Evolutionary conservation across 352 stramenopile species (phyloP).

Genomic region (Phytophthora lateralis): DNA sequence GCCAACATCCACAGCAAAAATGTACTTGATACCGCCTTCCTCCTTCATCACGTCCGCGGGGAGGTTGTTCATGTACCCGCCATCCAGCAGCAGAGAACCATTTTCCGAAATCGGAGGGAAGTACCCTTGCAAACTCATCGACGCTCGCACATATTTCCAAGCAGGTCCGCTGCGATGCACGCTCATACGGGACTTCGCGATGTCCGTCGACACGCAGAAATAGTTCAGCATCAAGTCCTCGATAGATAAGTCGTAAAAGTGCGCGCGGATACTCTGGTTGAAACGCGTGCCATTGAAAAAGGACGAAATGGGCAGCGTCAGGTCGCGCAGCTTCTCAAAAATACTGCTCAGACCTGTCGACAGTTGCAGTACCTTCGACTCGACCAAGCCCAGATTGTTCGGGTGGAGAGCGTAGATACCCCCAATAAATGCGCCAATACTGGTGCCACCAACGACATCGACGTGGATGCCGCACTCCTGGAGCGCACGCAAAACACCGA

Average conservation of each 20-base stretch:
- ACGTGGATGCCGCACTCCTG: constrained; percentile 93
- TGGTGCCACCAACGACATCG: constrained; percentile 94
- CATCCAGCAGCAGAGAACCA: constrained; percentile 88
- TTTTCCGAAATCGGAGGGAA: constrained; percentile 90
- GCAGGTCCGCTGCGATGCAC: constrained; percentile 85
- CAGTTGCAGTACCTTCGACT: constrained; percentile 59
- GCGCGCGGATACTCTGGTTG: constrained; percentile 71
- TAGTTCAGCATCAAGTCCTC: constrained; percentile 94
- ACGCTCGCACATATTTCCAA: constrained; percentile 92
- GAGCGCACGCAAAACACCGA: constrained; percentile 93
- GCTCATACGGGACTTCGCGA: constrained; percentile 88
- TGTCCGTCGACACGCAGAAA: constrained; percentile 93
- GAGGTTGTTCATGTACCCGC: constrained; percentile 95
- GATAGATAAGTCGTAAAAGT: constrained; percentile 82
- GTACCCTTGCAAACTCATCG: constrained; percentile 93
- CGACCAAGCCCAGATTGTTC: constrained; percentile 65
- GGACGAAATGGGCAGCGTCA: constrained; percentile 89
- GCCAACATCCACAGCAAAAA: constrained; percentile 91
- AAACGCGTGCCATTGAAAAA: constrained; percentile 91
- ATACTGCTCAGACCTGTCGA: constrained; percentile 72
- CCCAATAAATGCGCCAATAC: constrained; percentile 87
- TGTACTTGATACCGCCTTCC: constrained; percentile 87
- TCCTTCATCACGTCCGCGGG: constrained; percentile 92
- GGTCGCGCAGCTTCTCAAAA: constrained; percentile 75
- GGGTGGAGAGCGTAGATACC: constrained; percentile 82